Base-by-base conservation (phyloP, 495 filamentous ascomycete genomes). In the Neurospora sp. region DNA sequence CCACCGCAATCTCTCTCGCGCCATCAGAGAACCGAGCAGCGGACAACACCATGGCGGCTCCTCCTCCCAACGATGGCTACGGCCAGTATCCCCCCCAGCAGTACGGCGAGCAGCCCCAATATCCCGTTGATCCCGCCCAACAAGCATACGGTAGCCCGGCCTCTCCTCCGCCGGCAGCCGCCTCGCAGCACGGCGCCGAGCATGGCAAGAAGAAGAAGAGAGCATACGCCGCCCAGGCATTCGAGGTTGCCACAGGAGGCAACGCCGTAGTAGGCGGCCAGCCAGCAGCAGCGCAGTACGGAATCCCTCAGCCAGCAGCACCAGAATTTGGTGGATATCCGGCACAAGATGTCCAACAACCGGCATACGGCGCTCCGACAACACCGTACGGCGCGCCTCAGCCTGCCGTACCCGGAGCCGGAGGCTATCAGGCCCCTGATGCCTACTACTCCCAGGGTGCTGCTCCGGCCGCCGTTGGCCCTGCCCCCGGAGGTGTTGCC, bases 181-280 rank as follows among this genome's bases (percentile, higher is more conserved):
- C 39, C 40, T 84, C 80, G 53, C 85, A 88, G 66, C 84, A 69
- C 18, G 73, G 83, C 40, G 77, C 78, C 71, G 89, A 87, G 39
- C 83, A 87, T 73, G 81, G 89, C 76, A 86, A 89, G 85, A 85
- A 91, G 81, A 97, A 94, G 87, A 97, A 97, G 86, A 87, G 94
- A 81, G 89, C 91, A 53, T 99, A 99, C 85, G 96, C 96, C 35
- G 93, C 93, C 37, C 91, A 94, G 80, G 95, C 94, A 7, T 99
- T 95, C 81, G 96, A 97, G 12, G 94, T 98, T 78, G 94, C 92
- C 40, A 88, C 88, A 40, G 96, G 96, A 76, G 92, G 91, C 77
- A 99, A 99, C 88, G 90, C 93, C 70, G 91, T 78, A 78, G 82
- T 88, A 82, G 84, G 76, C 75, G 82, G 77, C 77, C 84, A 81